Evolutionary conservation across 164 flowering plant species (phyloP), one percentile per base, ranked within the genome.

Genomic region (Sedum album): DNA sequence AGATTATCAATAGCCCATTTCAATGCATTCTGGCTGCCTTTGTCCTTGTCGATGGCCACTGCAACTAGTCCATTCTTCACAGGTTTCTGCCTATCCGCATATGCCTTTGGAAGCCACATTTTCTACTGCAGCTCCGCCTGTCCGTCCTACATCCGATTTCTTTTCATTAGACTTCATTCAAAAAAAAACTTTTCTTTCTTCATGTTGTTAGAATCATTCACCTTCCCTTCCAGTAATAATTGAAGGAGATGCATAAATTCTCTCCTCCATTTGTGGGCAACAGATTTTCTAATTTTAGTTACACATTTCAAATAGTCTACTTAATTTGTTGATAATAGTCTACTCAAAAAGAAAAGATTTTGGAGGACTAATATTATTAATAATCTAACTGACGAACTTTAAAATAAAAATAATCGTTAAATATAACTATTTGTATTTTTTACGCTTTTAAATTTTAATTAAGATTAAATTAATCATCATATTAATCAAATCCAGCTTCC

Each of bases 1-100:
- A 85, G 71, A 69, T 79, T 63, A 62, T 85, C 87, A 3, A 77
- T 66, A 0, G 85, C 85, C 89, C 85, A 85, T 73, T 82, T 85
- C 26, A 85, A 68, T 0, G 87, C 89, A 23, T 71, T 66, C 39
- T 83, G 87, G 75, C 89, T 85, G 65, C 67, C 70, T 68, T 75
- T 82, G 63, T 81, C 86, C 26, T 55, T 76, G 74, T 79, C 83
- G 18, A 85, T 76, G 3, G 84, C 87, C 65, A 85, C 83, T 2
- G 79, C 87, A 51, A 82, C 78, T 72, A 78, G 48, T 10, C 76
- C 77, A 63, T 69, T 79, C 20, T 65, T 66, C 18, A 57, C 73
- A 15, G 62, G 62, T 28, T 71, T 65, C 17, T 33, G 71, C 57
- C 28, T 79, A n/a, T 69, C 79, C 5, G 10, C 55, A 8, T 23